A percentile compares a stretch with the other conserved stretches of the same genome.
These are phyloP conservation scores for Solanum gandarillasii DNA, from an alignment of 257 asterid species.

Conservation along the genomic window DNA sequence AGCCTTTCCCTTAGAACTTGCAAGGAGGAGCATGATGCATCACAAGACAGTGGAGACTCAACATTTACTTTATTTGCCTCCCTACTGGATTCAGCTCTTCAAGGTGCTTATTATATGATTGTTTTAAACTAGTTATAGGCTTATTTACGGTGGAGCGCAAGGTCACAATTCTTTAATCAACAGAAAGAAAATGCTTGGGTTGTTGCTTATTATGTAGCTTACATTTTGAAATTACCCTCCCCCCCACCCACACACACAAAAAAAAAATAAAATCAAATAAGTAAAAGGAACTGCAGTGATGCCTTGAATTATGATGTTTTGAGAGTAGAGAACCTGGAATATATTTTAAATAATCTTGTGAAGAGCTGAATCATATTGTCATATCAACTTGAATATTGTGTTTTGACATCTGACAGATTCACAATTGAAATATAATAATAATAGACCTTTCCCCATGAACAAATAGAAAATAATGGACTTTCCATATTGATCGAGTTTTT, in stretches of 20 bases:
- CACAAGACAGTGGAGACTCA: conserved; percentile 46
- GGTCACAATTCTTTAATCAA: background rate
- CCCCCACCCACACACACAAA: background rate
- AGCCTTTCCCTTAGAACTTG: conserved; percentile 55
- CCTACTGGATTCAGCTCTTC: conserved; percentile 79
- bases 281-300: background rate
- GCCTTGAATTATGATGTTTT: background rate
- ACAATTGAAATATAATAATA: background rate
- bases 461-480: background rate
- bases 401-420: background rate
- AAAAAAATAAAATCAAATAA: too few relatives aligned
- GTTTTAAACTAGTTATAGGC: background rate
- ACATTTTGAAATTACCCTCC: background rate
- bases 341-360: background rate
- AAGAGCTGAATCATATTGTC: background rate
- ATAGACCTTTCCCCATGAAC: background rate
- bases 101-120: conserved; percentile 42
- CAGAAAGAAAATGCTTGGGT: background rate
- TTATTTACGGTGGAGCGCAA: background rate
- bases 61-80: conserved; percentile 75
- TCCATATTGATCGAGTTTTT: background rate
- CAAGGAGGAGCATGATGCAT: conserved; percentile 68
- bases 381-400: background rate
- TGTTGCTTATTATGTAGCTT: background rate
- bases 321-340: background rate